These are phyloP conservation scores for Colletotrichum viniferum DNA, from an alignment of 2,329 filamentous ascomycete species.

Conservation along the genomic window DNA sequence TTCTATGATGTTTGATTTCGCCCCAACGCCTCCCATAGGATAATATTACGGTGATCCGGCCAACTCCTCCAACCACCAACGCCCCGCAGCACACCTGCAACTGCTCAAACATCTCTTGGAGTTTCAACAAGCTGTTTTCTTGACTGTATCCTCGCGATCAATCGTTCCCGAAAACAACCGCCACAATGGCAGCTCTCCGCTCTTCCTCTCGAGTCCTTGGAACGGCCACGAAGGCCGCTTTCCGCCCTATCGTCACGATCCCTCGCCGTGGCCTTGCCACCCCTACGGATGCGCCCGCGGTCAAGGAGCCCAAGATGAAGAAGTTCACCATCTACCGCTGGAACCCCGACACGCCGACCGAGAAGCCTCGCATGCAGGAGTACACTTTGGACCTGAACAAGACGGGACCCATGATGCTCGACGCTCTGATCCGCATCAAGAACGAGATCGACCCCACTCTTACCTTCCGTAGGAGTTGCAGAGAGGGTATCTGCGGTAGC, in stretches of 20 bases:
- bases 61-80: neutral
- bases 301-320: conserved; percentile 76
- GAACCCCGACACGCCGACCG: conserved; percentile 90
- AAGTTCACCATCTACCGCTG: conserved; percentile 99
- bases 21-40: conserved; percentile 14
- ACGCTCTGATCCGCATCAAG: conserved; percentile 97
- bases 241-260: conserved; percentile 46
- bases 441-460: conserved; percentile 97
- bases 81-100: neutral
- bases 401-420: conserved; percentile 98
- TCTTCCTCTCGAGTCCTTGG: conserved; percentile 59
- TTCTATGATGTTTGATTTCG: conserved; percentile 13
- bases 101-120: neutral
- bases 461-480: conserved; percentile 93
- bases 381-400: conserved; percentile 98
- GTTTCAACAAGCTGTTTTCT: neutral
- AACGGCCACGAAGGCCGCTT: conserved; percentile 42
- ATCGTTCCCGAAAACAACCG: conserved; percentile 2
- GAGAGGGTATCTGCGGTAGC: conserved; percentile 97
- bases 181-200: conserved; percentile 66
- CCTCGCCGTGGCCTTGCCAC: conserved; percentile 56
- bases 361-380: conserved; percentile 94
- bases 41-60: neutral
- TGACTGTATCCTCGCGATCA: neutral
- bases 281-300: conserved; percentile 62